These are phyloP conservation scores for Candida xiaguanensis DNA, from an alignment of 805 yeast genomes.

Conservation along the genomic window DNA sequence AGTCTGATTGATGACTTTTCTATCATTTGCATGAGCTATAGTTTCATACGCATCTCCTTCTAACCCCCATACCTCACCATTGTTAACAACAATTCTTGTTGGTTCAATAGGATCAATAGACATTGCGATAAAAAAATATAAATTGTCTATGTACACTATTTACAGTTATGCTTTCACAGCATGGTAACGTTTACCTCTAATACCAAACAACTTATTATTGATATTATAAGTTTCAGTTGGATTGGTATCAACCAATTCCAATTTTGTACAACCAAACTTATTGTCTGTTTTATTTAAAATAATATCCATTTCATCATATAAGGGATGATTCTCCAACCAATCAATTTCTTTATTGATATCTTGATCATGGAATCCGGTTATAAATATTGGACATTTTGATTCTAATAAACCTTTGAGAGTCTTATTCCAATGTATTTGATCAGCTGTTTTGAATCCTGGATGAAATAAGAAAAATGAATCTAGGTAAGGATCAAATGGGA, in stretches of 20 bases:
- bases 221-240: constrained; percentile 94
- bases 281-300: constrained; percentile 73
- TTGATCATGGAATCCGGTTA: constrained; percentile 81
- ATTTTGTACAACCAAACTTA: constrained; percentile 79
- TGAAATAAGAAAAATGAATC: constrained; percentile 93
- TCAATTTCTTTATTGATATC: constrained; percentile 69
- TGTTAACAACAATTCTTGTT: constrained; percentile 17
- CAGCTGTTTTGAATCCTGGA: constrained; percentile 88
- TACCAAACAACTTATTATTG: constrained; percentile 84
- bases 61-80: constrained; percentile 21
- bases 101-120: constrained; percentile 16
- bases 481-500: constrained; percentile 96
- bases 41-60: constrained; percentile 24
- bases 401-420: constrained; percentile 84
- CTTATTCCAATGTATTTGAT: constrained; percentile 78
- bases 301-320: constrained; percentile 69
- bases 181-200: constrained; percentile 96
- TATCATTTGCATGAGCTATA: constrained; percentile 9
- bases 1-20: constrained; percentile 22
- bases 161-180: constrained; percentile 50
- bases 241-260: constrained; percentile 89
- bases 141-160: constrained; percentile 2
- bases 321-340: constrained; percentile 64
- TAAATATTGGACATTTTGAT: constrained; percentile 87
- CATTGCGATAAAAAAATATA: not conserved